These are phyloP conservation scores for Lichtheimia ramosa DNA, from an alignment of 371 early-diverging fungal species.

Conservation along the genomic window DNA sequence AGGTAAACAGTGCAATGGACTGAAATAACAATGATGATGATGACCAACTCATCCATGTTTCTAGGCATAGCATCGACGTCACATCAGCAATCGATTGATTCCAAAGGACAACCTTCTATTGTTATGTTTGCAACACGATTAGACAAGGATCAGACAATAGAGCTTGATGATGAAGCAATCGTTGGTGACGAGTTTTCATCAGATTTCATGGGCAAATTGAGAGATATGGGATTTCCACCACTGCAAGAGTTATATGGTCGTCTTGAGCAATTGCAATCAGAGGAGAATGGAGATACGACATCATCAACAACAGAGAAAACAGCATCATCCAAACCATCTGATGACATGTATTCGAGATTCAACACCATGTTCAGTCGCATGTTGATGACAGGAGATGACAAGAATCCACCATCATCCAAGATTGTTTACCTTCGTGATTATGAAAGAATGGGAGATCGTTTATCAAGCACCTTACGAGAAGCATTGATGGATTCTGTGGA, in stretches of 20 bases:
- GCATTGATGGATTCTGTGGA: conserved; percentile 41
- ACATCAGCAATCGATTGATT: no score
- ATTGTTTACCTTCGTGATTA: conserved; percentile 52
- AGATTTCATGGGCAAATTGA: no score
- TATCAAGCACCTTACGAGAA: conserved; percentile 30
- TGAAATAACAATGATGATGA: conserved; percentile 10
- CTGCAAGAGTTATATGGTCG: no score
- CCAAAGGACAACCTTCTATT: no score
- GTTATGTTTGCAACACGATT: no score
- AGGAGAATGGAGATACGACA: background rate
- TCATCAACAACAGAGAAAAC: background rate
- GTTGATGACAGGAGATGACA: background rate
- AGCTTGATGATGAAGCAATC: no score
- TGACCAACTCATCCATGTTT: background rate
- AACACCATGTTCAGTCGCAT: background rate
- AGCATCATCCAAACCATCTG: background rate
- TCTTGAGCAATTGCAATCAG: no score
- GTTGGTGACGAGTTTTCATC: no score
- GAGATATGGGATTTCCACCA: no score
- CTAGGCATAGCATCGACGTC: no score
- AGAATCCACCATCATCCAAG: conserved; percentile 18
- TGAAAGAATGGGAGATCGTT: conserved; percentile 43
- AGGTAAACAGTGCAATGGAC: no score
- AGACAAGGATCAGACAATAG: no score
- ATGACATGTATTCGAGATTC: background rate